Base-by-base conservation (phyloP, 2,329 filamentous ascomycete genomes). In the Didymellaceae sp. region DNA sequence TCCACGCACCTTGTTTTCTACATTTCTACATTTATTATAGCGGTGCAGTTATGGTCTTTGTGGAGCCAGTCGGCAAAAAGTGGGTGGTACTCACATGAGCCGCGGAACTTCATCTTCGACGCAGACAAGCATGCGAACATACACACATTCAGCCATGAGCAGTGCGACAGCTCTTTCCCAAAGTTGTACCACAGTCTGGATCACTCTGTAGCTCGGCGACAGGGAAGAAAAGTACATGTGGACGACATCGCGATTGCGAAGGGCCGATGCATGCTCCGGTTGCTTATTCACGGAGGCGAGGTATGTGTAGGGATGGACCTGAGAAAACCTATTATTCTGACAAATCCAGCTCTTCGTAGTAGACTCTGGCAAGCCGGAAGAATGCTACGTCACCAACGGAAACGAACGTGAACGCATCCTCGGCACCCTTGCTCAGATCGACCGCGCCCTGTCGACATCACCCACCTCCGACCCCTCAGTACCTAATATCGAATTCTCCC, bases 351-450 rank as follows among this genome's bases (percentile, higher is more conserved):
- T 70, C 11, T 70, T 70, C 42, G 62, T 70, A 4, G 57, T 69
- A 33, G 63, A 69, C 31, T 51, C 66, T 7, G 66, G 67, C 13
- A 59, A 60, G 33, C 67, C 67, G 5, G 67, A 70, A 53, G 21
- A 57, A 38, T 70, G 67, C 58, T 70, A 70, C 31, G 66, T 70
- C 6, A 58, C 57, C 8, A 69, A 69, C 40, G 66, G 66, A 37
- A 70, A 70, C 55, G 67, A 70, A 49, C 63, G 67, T 38, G 67
- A 69, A 52, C 65, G 67, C 18, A 70, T 70, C 28, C 58, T 70
- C 6, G 67, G 66, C 8, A 70, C 67, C 4, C 65, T 70, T 14
- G 65, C 67, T 10, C 66, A 69, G 31, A 69, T 70, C 31, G 65
- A 69, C 32, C 66, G 66, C 35, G 62, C 67, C 14, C 48, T 70